phyloP scores from a whole-genome alignment of 768 basidiomycete genomes.

The Paxillus ammoniavirescens region DNA sequence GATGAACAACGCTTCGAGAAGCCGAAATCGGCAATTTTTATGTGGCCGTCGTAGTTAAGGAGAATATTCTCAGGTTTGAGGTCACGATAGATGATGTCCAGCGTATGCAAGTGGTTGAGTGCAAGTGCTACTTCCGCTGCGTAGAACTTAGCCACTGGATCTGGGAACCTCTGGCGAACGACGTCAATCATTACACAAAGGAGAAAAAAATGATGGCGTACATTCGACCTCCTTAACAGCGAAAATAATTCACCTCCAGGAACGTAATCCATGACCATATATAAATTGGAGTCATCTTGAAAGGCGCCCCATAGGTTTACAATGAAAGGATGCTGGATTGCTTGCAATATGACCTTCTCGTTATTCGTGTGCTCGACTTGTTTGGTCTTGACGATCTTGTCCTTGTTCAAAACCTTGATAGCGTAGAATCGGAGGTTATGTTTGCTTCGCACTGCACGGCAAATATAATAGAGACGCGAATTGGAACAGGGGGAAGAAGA shows the following conservation, averaged over 20 bases:
- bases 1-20: slow-evolving; percentile 89
- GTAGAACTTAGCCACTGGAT: slow-evolving; percentile 98
- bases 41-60: slow-evolving; percentile 90
- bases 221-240: slow-evolving; percentile 85
- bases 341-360: slow-evolving; percentile 83
- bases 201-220: slow-evolving; percentile 35
- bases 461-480: slow-evolving; percentile 9
- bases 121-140: slow-evolving; percentile 94
- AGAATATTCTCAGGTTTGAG: slow-evolving; percentile 97
- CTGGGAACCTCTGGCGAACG: slow-evolving; percentile 75
- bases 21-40: slow-evolving; percentile 96
- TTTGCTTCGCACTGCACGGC: slow-evolving; percentile 71
- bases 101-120: slow-evolving; percentile 81
- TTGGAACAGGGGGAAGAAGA: background rate
- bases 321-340: slow-evolving; percentile 89
- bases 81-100: slow-evolving; percentile 94
- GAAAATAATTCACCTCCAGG: slow-evolving; percentile 97
- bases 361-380: slow-evolving; percentile 98
- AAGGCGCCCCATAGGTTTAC: slow-evolving; percentile 96
- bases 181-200: slow-evolving; percentile 8
- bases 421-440: slow-evolving; percentile 97
- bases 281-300: slow-evolving; percentile 89
- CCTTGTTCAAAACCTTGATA: slow-evolving; percentile 92
- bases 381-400: slow-evolving; percentile 88
- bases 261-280: slow-evolving; percentile 98